phyloP scores from a whole-genome alignment of 768 basidiomycete species.

The Cubamyces sp. region DNA sequence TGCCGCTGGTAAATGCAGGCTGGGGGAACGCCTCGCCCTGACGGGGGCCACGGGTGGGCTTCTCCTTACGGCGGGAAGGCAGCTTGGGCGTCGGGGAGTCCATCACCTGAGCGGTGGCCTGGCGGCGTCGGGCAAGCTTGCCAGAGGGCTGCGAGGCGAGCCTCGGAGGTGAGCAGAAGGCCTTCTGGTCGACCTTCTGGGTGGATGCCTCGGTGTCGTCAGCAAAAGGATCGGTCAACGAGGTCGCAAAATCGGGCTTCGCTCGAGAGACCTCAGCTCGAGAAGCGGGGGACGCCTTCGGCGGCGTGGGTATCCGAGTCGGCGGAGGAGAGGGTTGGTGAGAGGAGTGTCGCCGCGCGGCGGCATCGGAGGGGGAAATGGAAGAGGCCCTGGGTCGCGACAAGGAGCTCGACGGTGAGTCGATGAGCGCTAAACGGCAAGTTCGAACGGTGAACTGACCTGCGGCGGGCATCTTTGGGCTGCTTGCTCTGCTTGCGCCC shows the following conservation, averaged over 20 bases:
- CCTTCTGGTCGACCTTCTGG: conserved; percentile 32
- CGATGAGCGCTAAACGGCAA: conserved; percentile 37
- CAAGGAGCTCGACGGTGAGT: conserved; percentile 9
- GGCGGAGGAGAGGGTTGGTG: conserved; percentile 66
- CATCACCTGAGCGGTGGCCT: conserved; percentile 37
- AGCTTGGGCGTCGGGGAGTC: conserved; percentile 48
- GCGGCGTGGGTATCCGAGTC: conserved; percentile 58
- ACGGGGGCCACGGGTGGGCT: conserved; percentile 14
- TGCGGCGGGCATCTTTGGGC: conserved; percentile 45
- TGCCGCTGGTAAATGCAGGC: conserved; percentile 47
- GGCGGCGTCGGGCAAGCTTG: conserved; percentile 63
- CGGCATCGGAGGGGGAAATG: conserved; percentile 43
- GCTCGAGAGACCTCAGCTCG: conserved; percentile 24
- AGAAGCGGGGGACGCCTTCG: conserved; percentile 51
- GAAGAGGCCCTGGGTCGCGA: conserved; percentile 48
- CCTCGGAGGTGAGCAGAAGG: conserved; percentile 41
- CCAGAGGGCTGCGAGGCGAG: conserved; percentile 53
- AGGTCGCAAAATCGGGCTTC: conserved; percentile 36
- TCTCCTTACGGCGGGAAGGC: conserved; percentile 39
- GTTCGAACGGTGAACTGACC: conserved; percentile 37
- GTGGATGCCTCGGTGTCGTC: conserved; percentile 44
- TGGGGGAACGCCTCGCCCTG: conserved; percentile 48
- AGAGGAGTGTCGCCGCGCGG: conserved; percentile 48
- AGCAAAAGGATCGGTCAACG: conserved; percentile 49
- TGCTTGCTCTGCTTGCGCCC: conserved; percentile 43